phyloP scores from a whole-genome alignment of 768 basidiomycete species.

The Lactarius evosmus region DNA sequence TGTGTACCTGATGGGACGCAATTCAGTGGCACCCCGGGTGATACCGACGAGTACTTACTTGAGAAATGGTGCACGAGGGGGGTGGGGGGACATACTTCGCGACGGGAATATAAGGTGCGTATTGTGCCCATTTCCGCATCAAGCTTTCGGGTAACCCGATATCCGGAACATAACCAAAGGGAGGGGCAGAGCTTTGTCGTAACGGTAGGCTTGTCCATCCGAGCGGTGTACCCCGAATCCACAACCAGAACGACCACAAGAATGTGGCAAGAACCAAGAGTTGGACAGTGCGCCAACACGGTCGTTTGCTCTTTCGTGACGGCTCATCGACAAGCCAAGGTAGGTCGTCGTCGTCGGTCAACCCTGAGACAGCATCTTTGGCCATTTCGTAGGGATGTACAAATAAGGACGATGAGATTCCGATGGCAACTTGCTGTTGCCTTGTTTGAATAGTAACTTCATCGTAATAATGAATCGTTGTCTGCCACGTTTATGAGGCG shows the following conservation, averaged over 20 bases:
- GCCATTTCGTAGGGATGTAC: constrained; percentile 3
- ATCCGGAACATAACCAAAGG: constrained; percentile 7
- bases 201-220: not conserved
- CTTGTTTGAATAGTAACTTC: not conserved
- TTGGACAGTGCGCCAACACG: not conserved
- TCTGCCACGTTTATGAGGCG: constrained; percentile 37
- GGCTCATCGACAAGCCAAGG: not conserved
- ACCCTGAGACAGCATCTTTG: not conserved
- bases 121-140: constrained; percentile 48
- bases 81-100: constrained; percentile 47
- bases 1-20: constrained; percentile 47
- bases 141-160: constrained; percentile 19
- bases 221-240: constrained; percentile 38
- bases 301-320: not conserved
- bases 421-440: too few species aligned
- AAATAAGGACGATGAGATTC: not conserved
- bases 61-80: constrained; percentile 48
- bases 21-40: not conserved
- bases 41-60: constrained; percentile 39
- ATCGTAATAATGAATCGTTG: not conserved
- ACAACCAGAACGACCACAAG: constrained; percentile 12
- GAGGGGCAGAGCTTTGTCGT: constrained; percentile 37
- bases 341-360: not conserved
- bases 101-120: constrained; percentile 57
- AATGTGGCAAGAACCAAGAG: not conserved